Evolutionary conservation across 139 green algal genomes (phyloP).

Genomic region (Tetratostichococcus sp.): DNA sequence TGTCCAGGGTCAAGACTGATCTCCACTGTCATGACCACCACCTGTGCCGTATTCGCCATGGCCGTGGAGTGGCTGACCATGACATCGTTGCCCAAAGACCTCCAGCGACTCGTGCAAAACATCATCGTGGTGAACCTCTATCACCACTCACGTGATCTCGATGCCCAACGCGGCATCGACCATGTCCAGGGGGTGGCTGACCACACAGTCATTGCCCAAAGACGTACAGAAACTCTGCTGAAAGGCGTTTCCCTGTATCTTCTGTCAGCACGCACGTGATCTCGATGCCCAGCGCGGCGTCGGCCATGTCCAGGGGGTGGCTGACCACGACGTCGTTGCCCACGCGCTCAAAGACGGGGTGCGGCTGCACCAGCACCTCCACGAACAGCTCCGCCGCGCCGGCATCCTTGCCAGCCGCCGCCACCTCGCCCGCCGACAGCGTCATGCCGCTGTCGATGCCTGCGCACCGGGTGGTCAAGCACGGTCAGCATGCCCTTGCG

Average conservation of each 20-base stretch:
- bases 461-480: neutral
- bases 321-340: constrained; percentile 44
- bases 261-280: constrained; percentile 47
- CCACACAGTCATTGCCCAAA: constrained; percentile 43
- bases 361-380: constrained; percentile 43
- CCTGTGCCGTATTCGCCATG: constrained; percentile 53
- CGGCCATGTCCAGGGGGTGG: constrained; percentile 37
- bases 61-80: constrained; percentile 25
- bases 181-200: constrained; percentile 36
- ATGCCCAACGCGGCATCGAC: constrained; percentile 50
- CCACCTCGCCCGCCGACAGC: constrained; percentile 35
- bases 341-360: constrained; percentile 39
- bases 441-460: constrained; percentile 48
- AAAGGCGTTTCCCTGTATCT: too few relatives aligned
- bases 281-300: constrained; percentile 45
- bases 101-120: too few relatives aligned
- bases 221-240: too few relatives aligned
- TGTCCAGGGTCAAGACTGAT: too few relatives aligned
- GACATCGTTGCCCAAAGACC: constrained; percentile 48
- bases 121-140: too few relatives aligned
- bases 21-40: too few relatives aligned
- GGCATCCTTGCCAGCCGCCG: neutral
- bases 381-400: constrained; percentile 37
- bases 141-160: constrained; percentile 36
- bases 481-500: too few relatives aligned